phyloP scores from a whole-genome alignment of 257 asterid genomes.

The Plantago elongata region DNA sequence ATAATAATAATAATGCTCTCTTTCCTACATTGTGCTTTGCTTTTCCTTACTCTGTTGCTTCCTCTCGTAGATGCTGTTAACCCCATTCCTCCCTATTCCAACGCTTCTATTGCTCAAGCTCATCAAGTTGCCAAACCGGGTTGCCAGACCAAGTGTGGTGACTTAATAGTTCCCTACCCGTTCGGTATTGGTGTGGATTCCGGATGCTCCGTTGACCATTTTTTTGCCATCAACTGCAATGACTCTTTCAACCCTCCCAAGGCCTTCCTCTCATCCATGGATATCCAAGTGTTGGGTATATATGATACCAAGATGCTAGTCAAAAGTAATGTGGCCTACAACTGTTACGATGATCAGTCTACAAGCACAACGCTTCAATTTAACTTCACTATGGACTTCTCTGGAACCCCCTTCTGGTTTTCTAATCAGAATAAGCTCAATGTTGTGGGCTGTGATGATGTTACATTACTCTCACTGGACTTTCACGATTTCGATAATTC shows the following conservation, averaged over 20 bases:
- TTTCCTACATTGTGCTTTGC: background rate
- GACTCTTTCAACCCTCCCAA: slow-evolving; percentile 26
- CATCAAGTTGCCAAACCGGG: slow-evolving; percentile 12
- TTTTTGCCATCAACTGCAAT: slow-evolving; percentile 24
- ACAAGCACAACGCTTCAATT: background rate
- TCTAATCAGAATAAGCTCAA: slow-evolving; percentile 32
- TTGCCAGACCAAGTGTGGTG: slow-evolving; percentile 30
- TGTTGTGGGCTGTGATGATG: slow-evolving; percentile 36
- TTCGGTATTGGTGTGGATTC: slow-evolving; percentile 28
- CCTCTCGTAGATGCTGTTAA: background rate
- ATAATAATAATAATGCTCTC: too few relatives aligned
- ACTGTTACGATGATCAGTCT: background rate
- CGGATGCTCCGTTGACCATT: slow-evolving; percentile 22
- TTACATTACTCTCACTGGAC: slow-evolving; percentile 12
- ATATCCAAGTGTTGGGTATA: slow-evolving; percentile 22
- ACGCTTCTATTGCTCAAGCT: slow-evolving; percentile 12
- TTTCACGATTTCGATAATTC: slow-evolving; percentile 12
- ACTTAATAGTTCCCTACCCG: slow-evolving; percentile 26
- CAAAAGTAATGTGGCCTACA: slow-evolving; percentile 18
- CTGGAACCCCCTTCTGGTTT: slow-evolving; percentile 22
- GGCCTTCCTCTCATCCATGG: slow-evolving; percentile 15
- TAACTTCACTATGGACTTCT: background rate
- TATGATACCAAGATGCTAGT: slow-evolving; percentile 11
- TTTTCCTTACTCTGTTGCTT: background rate
- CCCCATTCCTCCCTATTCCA: background rate